These are phyloP conservation scores for Nematocida major DNA, from an alignment of 371 early-diverging fungal genomes.

Conservation along the genomic window DNA sequence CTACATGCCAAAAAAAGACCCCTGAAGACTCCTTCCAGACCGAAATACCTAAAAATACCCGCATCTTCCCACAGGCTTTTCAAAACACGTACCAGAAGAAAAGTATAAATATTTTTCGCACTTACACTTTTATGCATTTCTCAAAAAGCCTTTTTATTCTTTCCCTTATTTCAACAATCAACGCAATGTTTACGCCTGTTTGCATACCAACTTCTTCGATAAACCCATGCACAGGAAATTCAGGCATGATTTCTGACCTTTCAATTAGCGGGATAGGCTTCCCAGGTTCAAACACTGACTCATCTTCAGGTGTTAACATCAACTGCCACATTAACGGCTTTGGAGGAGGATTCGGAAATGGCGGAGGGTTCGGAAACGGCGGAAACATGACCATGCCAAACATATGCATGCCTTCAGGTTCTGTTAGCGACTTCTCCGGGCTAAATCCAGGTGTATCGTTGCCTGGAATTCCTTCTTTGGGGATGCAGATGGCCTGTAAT, in stretches of 20 bases:
- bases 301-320: background rate
- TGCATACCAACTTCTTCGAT: conserved; percentile 4
- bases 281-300: no score
- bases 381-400: no score
- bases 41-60: no score
- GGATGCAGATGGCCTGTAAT: background rate
- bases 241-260: background rate
- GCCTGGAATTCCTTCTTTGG: background rate
- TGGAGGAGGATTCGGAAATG: background rate
- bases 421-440: no score
- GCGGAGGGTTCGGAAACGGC: no score
- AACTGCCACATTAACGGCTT: background rate
- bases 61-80: no score
- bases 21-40: no score
- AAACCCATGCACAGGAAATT: conserved; percentile 1
- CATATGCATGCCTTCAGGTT: no score
- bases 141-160: background rate
- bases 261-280: background rate
- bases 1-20: no score
- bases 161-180: background rate
- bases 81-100: no score
- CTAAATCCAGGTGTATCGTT: background rate
- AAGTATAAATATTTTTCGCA: background rate
- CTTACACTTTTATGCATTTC: no score
- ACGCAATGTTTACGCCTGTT: background rate